These are phyloP conservation scores for Chalaropsis ovoidea DNA, from an alignment of 2,329 filamentous ascomycete genomes.

Conservation along the genomic window DNA sequence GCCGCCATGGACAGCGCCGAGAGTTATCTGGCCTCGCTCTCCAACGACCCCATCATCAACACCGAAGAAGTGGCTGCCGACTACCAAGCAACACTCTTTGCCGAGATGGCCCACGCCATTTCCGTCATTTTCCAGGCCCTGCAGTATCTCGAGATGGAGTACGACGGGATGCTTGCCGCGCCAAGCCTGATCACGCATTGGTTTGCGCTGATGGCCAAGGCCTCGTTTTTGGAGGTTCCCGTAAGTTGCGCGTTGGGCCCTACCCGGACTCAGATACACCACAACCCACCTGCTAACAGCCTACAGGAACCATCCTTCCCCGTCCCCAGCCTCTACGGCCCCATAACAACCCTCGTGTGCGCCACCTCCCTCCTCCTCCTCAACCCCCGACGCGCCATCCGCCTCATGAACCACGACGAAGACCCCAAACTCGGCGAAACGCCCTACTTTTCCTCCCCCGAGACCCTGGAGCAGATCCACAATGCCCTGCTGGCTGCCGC, in stretches of 20 bases:
- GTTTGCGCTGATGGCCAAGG: constrained; percentile 44
- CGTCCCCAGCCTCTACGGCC: constrained; percentile 23
- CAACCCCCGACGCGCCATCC: constrained; percentile 51
- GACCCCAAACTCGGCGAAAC: constrained; percentile 36
- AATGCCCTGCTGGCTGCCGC: constrained; percentile 55
- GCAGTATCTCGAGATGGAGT: constrained; percentile 35
- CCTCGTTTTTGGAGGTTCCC: constrained; percentile 58
- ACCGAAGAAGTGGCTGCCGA: constrained; percentile 46
- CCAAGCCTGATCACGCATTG: constrained; percentile 21
- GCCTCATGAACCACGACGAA: constrained; percentile 45
- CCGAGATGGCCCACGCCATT: constrained; percentile 63
- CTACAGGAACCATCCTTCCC: constrained; percentile 21
- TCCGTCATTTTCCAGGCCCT: constrained; percentile 59
- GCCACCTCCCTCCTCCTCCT: constrained; percentile 63
- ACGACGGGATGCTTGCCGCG: constrained; percentile 18
- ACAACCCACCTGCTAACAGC: constrained; percentile 14
- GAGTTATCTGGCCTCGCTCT: constrained; percentile 41
- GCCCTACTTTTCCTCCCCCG: constrained; percentile 56
- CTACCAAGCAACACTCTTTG: constrained; percentile 54
- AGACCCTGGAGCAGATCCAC: constrained; percentile 63
- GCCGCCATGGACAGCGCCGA: constrained; percentile 43
- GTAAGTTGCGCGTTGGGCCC: no score
- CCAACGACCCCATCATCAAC: constrained; percentile 40
- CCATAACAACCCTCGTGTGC: constrained; percentile 52
- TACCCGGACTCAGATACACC: no score